Evolutionary conservation across 2,329 filamentous ascomycete genomes (phyloP).

Genomic region (Cercospora nicotianae): DNA sequence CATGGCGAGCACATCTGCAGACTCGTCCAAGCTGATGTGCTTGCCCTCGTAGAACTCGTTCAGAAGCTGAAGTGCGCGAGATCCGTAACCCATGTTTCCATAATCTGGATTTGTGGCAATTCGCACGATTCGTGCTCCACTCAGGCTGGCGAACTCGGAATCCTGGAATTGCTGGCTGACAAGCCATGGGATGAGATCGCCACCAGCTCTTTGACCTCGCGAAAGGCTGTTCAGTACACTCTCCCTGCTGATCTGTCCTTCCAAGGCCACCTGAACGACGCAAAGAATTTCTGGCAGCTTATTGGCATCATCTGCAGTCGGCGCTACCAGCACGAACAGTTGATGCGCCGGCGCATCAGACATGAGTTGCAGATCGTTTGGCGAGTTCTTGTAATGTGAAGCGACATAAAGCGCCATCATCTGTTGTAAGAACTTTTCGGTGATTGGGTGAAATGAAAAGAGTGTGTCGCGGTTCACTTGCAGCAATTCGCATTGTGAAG

Average conservation of each 20-base stretch:
- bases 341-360: slow-evolving; percentile 96
- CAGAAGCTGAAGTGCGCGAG: slow-evolving; percentile 81
- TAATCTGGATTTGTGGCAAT: slow-evolving; percentile 98
- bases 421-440: slow-evolving; percentile 94
- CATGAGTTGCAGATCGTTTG: slow-evolving; percentile 97
- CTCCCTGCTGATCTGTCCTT: slow-evolving; percentile 90
- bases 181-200: slow-evolving; percentile 95
- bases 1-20: slow-evolving; percentile 49
- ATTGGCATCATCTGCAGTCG: slow-evolving; percentile 72
- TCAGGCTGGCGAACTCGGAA: slow-evolving; percentile 90
- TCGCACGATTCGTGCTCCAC: slow-evolving; percentile 85
- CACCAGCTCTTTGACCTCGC: slow-evolving; percentile 82
- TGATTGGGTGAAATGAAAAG: slow-evolving; percentile 96
- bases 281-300: slow-evolving; percentile 89
- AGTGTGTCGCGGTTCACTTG: slow-evolving; percentile 95
- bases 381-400: slow-evolving; percentile 96
- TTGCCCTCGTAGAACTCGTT: slow-evolving; percentile 94
- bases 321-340: slow-evolving; percentile 88
- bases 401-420: slow-evolving; percentile 98
- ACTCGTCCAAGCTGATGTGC: slow-evolving; percentile 80
- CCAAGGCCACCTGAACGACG: slow-evolving; percentile 89
- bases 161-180: slow-evolving; percentile 98
- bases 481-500: slow-evolving; percentile 84
- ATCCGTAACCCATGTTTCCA: slow-evolving; percentile 87
- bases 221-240: slow-evolving; percentile 89